These are phyloP conservation scores for Podaxis rugospora DNA, from an alignment of 768 basidiomycete genomes.

Conservation along the genomic window DNA sequence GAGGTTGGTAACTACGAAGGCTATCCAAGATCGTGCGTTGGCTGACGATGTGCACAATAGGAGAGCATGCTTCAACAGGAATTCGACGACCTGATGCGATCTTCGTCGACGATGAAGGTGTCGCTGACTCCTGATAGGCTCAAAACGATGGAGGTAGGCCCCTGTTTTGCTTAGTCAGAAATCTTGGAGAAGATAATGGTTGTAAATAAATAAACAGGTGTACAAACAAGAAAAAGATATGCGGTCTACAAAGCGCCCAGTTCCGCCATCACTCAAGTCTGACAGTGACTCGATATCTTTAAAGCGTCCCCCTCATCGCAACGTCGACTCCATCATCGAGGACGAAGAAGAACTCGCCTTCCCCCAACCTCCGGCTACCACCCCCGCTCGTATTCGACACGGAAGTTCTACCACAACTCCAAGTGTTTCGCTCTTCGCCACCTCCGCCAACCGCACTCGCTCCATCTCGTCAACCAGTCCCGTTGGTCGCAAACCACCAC, in stretches of 20 bases:
- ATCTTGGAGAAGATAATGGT: constrained; percentile 15
- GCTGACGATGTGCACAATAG: constrained; percentile 27
- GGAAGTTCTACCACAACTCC: constrained; percentile 22
- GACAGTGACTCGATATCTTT: constrained; percentile 28
- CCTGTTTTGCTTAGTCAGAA: constrained; percentile 30
- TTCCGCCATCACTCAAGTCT: constrained; percentile 29
- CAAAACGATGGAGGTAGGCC: constrained; percentile 86
- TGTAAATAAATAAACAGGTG: constrained; percentile 52
- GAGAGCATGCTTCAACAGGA: constrained; percentile 62
- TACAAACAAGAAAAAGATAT: constrained; percentile 73
- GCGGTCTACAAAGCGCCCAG: constrained; percentile 35
- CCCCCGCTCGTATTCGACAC: constrained; percentile 37
- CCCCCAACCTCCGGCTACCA: constrained; percentile 21
- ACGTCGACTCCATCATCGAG: constrained; percentile 63
- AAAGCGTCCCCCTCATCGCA: constrained; percentile 42
- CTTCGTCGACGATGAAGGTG: constrained; percentile 89
- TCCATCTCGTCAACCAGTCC: constrained; percentile 37
- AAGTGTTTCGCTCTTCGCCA: constrained; percentile 13
- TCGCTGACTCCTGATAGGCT: constrained; percentile 93
- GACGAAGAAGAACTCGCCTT: constrained; percentile 51
- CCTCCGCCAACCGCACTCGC: constrained; percentile 31
- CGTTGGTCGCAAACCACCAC: constrained; percentile 24
- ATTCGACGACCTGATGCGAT: constrained; percentile 91
- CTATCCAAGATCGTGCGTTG: constrained; percentile 8
- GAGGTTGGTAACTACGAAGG: constrained; percentile 18